A percentile compares a stretch with the other conserved stretches of the same genome.
Evolutionary conservation across 352 stramenopile genomes (phyloP).

Genomic region (Peronosclerospora sorghi): DNA sequence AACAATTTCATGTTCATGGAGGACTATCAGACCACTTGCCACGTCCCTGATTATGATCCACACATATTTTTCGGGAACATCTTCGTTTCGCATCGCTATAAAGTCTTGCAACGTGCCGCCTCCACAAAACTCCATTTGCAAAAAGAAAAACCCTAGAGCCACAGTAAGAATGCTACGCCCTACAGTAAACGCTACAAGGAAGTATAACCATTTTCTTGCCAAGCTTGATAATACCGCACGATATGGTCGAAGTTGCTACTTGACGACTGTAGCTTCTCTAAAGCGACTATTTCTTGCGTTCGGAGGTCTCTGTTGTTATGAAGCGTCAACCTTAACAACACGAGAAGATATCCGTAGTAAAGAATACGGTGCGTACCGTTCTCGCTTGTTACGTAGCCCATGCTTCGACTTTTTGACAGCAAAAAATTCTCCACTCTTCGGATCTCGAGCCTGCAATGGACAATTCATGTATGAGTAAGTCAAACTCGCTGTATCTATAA

Average conservation of each 20-base stretch:
- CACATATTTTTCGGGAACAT: slow-evolving; percentile 43
- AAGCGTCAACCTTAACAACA: background rate
- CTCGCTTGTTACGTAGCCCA: slow-evolving; percentile 58
- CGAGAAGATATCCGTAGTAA: background rate
- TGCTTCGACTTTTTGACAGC: slow-evolving; percentile 79
- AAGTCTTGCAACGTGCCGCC: slow-evolving; percentile 80
- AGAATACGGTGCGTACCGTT: slow-evolving; percentile 31
- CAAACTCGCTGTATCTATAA: slow-evolving; percentile 1
- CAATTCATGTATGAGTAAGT: slow-evolving; percentile 1
- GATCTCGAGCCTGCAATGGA: slow-evolving; percentile 26
- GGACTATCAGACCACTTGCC: slow-evolving; percentile 66
- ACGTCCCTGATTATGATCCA: slow-evolving; percentile 76
- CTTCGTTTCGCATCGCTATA: slow-evolving; percentile 15
- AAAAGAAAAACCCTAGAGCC: slow-evolving; percentile 75
- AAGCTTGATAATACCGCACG: slow-evolving; percentile 91
- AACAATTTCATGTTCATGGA: slow-evolving; percentile 85
- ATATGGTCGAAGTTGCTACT: slow-evolving; percentile 69
- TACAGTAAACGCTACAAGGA: background rate
- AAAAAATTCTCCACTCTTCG: slow-evolving; percentile 25
- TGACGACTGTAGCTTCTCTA: slow-evolving; percentile 29
- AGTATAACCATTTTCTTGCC: slow-evolving; percentile 77
- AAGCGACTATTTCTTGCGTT: slow-evolving; percentile 50
- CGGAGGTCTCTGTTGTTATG: slow-evolving; percentile 32
- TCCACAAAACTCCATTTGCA: slow-evolving; percentile 91
- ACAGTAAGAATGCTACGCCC: background rate